Evolutionary conservation across 352 stramenopile species (phyloP).

Genomic region (Globisporangium ultimum): DNA sequence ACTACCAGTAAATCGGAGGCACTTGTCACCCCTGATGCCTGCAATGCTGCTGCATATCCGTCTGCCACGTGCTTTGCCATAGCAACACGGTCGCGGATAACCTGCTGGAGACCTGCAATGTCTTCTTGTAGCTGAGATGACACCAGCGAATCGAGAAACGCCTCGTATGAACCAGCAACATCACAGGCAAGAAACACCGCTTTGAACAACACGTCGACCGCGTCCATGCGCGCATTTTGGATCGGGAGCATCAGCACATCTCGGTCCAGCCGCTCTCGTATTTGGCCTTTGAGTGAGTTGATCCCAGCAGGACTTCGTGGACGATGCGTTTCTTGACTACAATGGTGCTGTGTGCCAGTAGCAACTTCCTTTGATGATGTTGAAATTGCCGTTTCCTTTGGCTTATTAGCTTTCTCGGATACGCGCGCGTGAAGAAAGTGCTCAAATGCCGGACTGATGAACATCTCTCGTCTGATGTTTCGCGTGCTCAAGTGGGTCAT

Average conservation of each 20-base stretch:
- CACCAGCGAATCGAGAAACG: constrained; percentile 28
- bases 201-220: constrained; percentile 52
- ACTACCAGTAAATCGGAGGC: constrained; percentile 28
- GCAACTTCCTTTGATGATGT: too few species aligned
- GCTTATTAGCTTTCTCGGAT: not conserved
- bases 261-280: constrained; percentile 27
- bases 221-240: constrained; percentile 3
- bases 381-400: too few species aligned
- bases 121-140: constrained; percentile 19
- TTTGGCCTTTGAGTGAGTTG: constrained; percentile 17
- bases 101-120: constrained; percentile 16
- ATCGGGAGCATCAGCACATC: constrained; percentile 49
- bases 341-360: not conserved
- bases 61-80: constrained; percentile 21
- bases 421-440: constrained; percentile 26
- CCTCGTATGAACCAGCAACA: constrained; percentile 6
- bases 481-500: constrained; percentile 32
- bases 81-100: constrained; percentile 23
- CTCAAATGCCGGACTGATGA: constrained; percentile 39
- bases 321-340: not conserved
- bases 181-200: constrained; percentile 39
- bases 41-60: constrained; percentile 13
- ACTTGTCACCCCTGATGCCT: constrained; percentile 15
- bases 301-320: not conserved
- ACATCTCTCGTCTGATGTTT: constrained; percentile 40